These are phyloP conservation scores for Graphilbum fragrans DNA, from an alignment of 2,329 filamentous ascomycete genomes.

Conservation along the genomic window DNA sequence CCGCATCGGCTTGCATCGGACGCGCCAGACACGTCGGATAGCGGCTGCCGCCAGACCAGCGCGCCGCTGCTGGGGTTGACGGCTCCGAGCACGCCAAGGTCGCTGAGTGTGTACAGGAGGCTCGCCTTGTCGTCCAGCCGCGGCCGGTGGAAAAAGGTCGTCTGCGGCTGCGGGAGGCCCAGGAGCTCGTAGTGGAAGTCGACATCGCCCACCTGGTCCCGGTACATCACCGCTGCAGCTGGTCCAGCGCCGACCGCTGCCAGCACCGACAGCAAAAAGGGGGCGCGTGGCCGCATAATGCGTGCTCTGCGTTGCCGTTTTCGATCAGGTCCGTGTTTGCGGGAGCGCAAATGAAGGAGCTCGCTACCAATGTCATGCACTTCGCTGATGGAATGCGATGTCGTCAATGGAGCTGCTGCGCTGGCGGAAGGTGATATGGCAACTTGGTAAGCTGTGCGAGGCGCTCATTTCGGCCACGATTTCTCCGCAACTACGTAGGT, in stretches of 20 bases:
- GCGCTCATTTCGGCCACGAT: no score
- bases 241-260: constrained; percentile 7
- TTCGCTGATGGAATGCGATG: no score
- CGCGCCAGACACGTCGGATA: no score
- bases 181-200: constrained; percentile 90
- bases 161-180: constrained; percentile 66
- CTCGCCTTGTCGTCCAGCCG: constrained; percentile 72
- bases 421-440: no score
- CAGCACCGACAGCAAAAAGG: neutral
- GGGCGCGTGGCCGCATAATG: neutral
- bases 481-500: no score
- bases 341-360: no score
- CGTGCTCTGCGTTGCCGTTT: no score
- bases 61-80: constrained; percentile 79
- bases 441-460: no score
- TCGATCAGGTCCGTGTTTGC: no score
- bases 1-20: constrained; percentile 22
- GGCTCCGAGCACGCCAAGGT: constrained; percentile 72
- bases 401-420: no score
- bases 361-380: no score
- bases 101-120: constrained; percentile 81
- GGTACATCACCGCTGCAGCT: constrained; percentile 50
- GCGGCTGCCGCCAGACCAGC: constrained; percentile 73
- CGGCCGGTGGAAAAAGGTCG: constrained; percentile 92
- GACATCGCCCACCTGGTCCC: constrained; percentile 80